Conservation (phyloP, 257 asterid species). For the Ophiorrhiza pumila region DNA sequence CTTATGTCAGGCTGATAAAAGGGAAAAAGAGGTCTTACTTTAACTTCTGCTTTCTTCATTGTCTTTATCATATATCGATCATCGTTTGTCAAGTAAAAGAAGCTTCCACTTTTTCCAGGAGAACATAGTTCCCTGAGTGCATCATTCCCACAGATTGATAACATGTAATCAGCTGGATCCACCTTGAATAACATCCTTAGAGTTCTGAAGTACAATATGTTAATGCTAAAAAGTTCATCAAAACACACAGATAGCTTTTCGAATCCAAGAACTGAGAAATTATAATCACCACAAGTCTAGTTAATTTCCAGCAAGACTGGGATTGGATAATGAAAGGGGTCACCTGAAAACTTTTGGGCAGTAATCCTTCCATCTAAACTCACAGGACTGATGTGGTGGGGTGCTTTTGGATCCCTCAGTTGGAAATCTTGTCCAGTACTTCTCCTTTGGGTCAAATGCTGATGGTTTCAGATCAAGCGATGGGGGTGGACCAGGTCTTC, state of each 20-base stretch:
- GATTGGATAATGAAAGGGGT: neutral
- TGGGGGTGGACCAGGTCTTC: constrained; percentile 80
- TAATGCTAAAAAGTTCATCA: too few species aligned
- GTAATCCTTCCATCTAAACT: constrained; percentile 93
- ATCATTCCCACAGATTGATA: constrained; percentile 88
- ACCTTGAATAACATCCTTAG: constrained; percentile 85
- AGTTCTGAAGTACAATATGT: constrained; percentile 42
- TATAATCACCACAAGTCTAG: neutral
- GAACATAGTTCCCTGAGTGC: constrained; percentile 89
- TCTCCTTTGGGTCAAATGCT: constrained; percentile 88
- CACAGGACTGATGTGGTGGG: constrained; percentile 82
- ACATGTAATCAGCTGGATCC: constrained; percentile 94
- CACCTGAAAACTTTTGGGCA: constrained; percentile 97
- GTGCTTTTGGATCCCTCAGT: constrained; percentile 85
- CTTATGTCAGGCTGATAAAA: neutral
- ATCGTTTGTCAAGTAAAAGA: constrained; percentile 84
- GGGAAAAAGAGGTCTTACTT: constrained; percentile 40
- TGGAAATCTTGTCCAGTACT: constrained; percentile 92
- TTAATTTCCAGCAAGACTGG: neutral
- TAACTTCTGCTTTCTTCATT: constrained; percentile 95
- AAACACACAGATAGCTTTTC: neutral
- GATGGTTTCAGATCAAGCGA: constrained; percentile 80
- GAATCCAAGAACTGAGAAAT: neutral
- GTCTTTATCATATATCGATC: constrained; percentile 99
- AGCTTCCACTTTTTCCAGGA: constrained; percentile 96